Base-by-base conservation (phyloP, 768 basidiomycete genomes). In the Leccinellum rugosiceps region DNA sequence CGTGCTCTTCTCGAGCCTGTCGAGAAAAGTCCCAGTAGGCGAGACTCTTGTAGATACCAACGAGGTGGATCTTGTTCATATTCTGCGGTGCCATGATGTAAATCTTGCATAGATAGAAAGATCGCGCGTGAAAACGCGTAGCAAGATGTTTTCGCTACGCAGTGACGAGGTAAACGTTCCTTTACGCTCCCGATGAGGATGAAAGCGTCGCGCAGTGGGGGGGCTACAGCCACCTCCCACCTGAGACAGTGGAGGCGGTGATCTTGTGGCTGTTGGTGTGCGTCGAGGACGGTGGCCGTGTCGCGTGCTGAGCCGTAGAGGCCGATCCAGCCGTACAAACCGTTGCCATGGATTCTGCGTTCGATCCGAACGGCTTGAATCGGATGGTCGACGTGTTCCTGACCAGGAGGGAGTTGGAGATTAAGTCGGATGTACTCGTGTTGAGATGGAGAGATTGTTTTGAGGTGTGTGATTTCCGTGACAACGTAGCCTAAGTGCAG, bases 101-200 rank as follows among this genome's bases (percentile, higher is more conserved):
- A 3, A 17, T 10, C 9, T 1, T 9, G 7, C 15, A 38, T 6
- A 9, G 35, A 17, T 2, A 17, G 35, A 3, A 38, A 38, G 9
- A 38, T 9, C 8, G 8, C 35, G 17, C 35, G 35, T 2, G 35
- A 8, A n/a, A 38, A 38, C 1, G 35, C 1, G 6, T 38, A 38
- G 8, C 35, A 38, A 1, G 35, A 38, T 1, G 35, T 38, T 4
- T 38, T 38, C 3, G 17, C 17, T 17, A 38, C 4, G 9, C 17
- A n/a, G 35, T n/a, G n/a, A n/a, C 8, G 8, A 4, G 35, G 35
- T 9, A 38, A 10, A 4, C 0, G 0, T 0, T 38, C 4, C 17
- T n/a, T 10, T 17, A 38, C 3, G 10, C 0, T 1, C 0, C 0
- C 4, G 17, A 38, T 38, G 38, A 38, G 17, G 8, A 3, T 0